Percentiles rank a stretch among this genome's conserved stretches.
These are phyloP conservation scores for Sphaceloma murrayae DNA, from an alignment of 2,329 filamentous ascomycete species.

Conservation along the genomic window DNA sequence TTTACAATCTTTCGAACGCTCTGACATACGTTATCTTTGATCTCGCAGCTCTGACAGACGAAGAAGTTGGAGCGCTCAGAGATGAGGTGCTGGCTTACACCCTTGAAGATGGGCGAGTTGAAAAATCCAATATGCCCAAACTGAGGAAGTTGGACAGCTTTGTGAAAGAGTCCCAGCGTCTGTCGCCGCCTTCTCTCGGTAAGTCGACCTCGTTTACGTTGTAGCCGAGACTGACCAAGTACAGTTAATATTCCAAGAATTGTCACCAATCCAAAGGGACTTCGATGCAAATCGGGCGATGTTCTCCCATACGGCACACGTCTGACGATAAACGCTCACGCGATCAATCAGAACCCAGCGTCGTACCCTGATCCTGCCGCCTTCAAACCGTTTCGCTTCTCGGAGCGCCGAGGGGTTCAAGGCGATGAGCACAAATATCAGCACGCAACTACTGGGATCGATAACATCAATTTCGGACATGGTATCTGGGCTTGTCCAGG, in stretches of 20 bases:
- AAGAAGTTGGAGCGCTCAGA: background rate
- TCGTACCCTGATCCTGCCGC: background rate
- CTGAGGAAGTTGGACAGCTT: background rate
- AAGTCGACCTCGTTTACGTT: background rate
- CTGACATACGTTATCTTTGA: background rate
- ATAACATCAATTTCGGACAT: constrained; percentile 8
- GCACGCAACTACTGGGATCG: background rate
- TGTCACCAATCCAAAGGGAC: background rate
- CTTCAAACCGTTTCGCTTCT: background rate
- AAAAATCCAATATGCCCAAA: background rate
- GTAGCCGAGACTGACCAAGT: background rate
- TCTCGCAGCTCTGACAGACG: background rate
- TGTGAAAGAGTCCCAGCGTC: background rate
- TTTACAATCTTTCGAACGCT: background rate
- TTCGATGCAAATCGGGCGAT: background rate
- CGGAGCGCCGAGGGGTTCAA: background rate
- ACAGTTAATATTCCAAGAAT: background rate
- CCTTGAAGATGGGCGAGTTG: background rate
- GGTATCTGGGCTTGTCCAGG: constrained; percentile 16
- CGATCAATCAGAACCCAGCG: background rate
- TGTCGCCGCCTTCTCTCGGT: background rate
- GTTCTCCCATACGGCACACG: background rate
- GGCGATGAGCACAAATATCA: background rate
- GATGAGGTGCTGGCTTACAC: background rate
- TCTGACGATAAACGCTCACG: background rate